Base-by-base conservation (phyloP, 2,329 filamentous ascomycete species). In the Teratosphaeria viscida region DNA sequence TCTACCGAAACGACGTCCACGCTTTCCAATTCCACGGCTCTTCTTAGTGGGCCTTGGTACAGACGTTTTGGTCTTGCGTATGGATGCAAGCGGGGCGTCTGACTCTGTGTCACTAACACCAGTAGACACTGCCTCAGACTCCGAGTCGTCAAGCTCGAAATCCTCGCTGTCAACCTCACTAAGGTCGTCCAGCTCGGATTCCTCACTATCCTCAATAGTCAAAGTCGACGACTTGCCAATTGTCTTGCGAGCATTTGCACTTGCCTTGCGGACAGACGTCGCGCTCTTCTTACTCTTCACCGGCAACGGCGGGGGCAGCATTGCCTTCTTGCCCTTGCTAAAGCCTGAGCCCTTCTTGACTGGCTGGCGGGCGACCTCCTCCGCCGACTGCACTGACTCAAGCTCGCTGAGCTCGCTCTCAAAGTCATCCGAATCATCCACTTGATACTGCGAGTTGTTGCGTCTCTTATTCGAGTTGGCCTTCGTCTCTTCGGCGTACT, bases 131-230 rank as follows among this genome's bases (percentile, higher is more conserved):
- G 64, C 68, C 27, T 66, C 64, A 3, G 63, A 72, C n/a, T 74
- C 72, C 2, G 71, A 67, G 26, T 74, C 65, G 56, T 60, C 65
- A 49, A 65, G 57, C 47, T 67, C 53, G 57, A 69, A 71, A 57
- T 66, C 68, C 55, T 68, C 67, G 59, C 64, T 67, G 39, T 68
- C 65, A 8, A 57, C 49, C 56, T 66, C 66, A 60, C 62, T 65
- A 53, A 76, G 72, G 1, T 76, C 72, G 56, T 72, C 69, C 19
- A 63, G 55, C 34, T 66, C 64, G 10, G 65, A 68, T 5, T 64
- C 43, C 62, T 81, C 72, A n/a, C 74, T 75, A 57, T 78, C 72
- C 35, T 75, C 68, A 58, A 75, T 57, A 39, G 64, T 63, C 43
- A 63, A 53, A 56, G 61, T 65, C 35, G 64, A 37, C 23, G 58